Conservation (phyloP, 768 basidiomycete genomes). For the Suillus subluteus region DNA sequence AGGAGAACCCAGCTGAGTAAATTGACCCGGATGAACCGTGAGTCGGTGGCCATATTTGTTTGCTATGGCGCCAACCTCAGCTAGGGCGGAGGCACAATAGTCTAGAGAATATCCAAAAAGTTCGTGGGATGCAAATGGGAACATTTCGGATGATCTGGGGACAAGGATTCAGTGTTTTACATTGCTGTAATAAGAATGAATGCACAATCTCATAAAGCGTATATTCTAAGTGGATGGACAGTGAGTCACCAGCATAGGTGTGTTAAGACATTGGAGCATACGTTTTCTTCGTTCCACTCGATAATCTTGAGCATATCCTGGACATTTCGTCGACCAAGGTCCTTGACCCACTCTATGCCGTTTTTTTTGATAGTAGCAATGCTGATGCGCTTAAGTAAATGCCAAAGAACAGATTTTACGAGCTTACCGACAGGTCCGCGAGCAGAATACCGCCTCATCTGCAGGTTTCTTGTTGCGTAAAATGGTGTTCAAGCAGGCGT, state of each 20-base stretch:
- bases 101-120: slow-evolving; percentile 80
- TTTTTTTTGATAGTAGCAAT: slow-evolving; percentile 80
- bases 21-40: slow-evolving; percentile 90
- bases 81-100: slow-evolving; percentile 63
- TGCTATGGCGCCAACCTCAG: slow-evolving; percentile 65
- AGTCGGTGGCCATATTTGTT: slow-evolving; percentile 75
- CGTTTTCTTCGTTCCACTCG: slow-evolving; percentile 91
- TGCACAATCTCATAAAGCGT: slow-evolving; percentile 76
- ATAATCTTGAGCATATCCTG: slow-evolving; percentile 74
- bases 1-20: slow-evolving; percentile 80
- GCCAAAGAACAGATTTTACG: slow-evolving; percentile 1
- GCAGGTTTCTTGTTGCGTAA: slow-evolving; percentile 73
- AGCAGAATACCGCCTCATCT: slow-evolving; percentile 71
- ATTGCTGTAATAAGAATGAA: slow-evolving; percentile 10
- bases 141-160: slow-evolving; percentile 81
- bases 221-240: slow-evolving; percentile 51
- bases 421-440: slow-evolving; percentile 62
- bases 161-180: slow-evolving; percentile 1
- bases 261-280: slow-evolving; percentile 27
- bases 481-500: slow-evolving; percentile 88
- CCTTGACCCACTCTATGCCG: slow-evolving; percentile 81
- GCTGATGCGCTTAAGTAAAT: slow-evolving; percentile 36
- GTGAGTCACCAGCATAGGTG: neutral
- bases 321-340: slow-evolving; percentile 75
- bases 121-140: slow-evolving; percentile 87